Evolutionary conservation across 495 filamentous ascomycete genomes (phyloP).

Genomic region (Talaromyces liani): DNA sequence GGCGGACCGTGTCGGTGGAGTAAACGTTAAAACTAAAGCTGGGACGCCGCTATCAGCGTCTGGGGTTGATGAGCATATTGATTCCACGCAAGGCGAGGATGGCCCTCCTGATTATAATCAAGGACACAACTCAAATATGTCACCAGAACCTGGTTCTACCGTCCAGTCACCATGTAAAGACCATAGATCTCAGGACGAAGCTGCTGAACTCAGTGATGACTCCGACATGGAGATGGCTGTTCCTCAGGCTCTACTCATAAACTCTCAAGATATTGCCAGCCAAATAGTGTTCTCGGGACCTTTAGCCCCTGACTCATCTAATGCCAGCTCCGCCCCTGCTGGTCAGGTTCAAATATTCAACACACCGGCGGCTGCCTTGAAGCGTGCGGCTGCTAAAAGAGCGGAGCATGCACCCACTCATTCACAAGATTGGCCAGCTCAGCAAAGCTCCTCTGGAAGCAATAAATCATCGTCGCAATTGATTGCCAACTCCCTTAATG

Average conservation of each 20-base stretch:
- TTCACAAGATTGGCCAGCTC: neutral
- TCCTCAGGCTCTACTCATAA: conserved; percentile 37
- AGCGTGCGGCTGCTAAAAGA: conserved; percentile 8
- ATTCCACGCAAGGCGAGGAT: conserved; percentile 15
- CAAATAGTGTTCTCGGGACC: conserved; percentile 19
- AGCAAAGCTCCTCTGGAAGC: conserved; percentile 18
- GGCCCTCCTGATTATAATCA: neutral
- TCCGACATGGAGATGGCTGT: conserved; percentile 47
- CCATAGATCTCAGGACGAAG: neutral
- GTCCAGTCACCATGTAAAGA: neutral
- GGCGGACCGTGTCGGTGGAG: neutral
- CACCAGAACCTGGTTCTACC: neutral
- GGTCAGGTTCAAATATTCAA: conserved; percentile 31
- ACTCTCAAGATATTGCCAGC: conserved; percentile 19
- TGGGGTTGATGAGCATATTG: neutral
- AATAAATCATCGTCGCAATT: conserved; percentile 28
- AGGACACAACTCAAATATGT: neutral
- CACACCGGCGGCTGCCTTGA: conserved; percentile 20
- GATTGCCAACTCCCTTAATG: conserved; percentile 3
- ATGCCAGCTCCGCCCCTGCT: conserved; percentile 12
- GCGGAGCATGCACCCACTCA: neutral
- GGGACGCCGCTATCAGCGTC: neutral
- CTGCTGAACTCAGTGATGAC: conserved; percentile 28
- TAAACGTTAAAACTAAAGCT: neutral
- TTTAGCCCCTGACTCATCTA: conserved; percentile 15